Evolutionary conservation across 768 basidiomycete species (phyloP).

Genomic region (Infundibulicybe gibba): DNA sequence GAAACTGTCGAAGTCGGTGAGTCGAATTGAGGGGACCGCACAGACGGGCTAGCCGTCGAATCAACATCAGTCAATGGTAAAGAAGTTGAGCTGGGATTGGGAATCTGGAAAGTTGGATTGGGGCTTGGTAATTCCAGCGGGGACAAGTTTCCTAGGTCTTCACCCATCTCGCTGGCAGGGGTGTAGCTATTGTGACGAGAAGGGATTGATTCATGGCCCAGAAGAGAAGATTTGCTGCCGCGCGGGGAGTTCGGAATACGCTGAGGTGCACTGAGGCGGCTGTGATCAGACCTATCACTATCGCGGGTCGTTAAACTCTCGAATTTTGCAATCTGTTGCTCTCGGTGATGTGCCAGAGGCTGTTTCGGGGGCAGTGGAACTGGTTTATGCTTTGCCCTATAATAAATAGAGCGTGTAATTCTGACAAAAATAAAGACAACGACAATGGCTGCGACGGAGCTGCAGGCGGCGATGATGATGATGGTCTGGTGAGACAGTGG

Average conservation of each 20-base stretch:
- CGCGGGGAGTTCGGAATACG: conserved; percentile 12
- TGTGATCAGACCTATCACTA: background rate
- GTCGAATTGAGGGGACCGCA: conserved; percentile 9
- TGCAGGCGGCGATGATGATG: conserved; percentile 47
- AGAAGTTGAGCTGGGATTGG: conserved; percentile 8
- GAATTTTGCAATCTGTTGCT: conserved; percentile 42
- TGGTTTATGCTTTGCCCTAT: conserved; percentile 20
- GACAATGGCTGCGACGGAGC: conserved; percentile 35
- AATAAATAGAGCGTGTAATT: conserved; percentile 28
- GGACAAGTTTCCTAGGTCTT: conserved; percentile 6
- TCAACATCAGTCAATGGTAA: background rate
- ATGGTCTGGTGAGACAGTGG: conserved; percentile 36
- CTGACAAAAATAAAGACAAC: conserved; percentile 32
- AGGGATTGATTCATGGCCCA: conserved; percentile 16
- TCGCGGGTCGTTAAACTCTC: conserved; percentile 14
- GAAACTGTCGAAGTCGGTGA: conserved; percentile 13
- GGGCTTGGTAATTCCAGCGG: conserved; percentile 7
- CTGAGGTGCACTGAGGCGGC: conserved; percentile 6
- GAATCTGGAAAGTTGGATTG: too few species aligned
- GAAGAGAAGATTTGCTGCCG: conserved; percentile 30
- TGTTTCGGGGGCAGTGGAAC: conserved; percentile 63
- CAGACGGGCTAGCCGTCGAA: background rate
- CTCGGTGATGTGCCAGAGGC: conserved; percentile 59
- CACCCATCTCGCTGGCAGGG: background rate
- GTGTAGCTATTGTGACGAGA: background rate